phyloP scores from a whole-genome alignment of 345 rosid species.

The Brassica carinata region DNA sequence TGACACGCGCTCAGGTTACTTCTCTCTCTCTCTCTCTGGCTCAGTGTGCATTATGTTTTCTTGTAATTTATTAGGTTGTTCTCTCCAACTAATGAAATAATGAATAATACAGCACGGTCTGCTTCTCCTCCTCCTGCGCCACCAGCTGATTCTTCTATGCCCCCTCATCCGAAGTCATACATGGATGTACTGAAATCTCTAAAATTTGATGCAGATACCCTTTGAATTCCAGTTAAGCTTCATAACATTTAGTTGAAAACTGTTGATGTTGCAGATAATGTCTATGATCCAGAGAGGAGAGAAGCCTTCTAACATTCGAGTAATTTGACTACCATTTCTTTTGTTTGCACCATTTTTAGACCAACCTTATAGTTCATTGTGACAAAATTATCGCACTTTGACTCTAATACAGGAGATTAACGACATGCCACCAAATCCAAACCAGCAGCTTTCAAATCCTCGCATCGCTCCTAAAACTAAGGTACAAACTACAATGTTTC shows the following conservation, averaged over 20 bases:
- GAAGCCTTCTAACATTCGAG: conserved; percentile 90
- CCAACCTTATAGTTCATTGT: background rate
- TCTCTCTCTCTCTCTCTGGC: conserved; percentile 24
- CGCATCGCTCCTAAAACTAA: conserved; percentile 76
- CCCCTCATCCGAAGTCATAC: conserved; percentile 90
- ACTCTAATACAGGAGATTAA: conserved; percentile 68
- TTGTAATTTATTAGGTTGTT: conserved; percentile 6
- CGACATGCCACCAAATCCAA: conserved; percentile 87
- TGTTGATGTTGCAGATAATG: conserved; percentile 66
- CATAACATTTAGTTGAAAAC: background rate
- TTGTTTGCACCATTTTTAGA: conserved; percentile 16
- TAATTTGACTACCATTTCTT: conserved; percentile 27
- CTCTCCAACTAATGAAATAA: conserved; percentile 26
- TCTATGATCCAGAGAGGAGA: conserved; percentile 95
- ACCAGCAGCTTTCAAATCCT: conserved; percentile 72
- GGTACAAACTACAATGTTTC: conserved; percentile 45
- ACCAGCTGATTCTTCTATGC: conserved; percentile 53
- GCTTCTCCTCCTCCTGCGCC: conserved; percentile 70
- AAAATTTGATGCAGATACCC: background rate
- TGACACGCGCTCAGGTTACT: conserved; percentile 65
- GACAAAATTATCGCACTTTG: conserved; percentile 3
- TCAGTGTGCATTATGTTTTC: background rate
- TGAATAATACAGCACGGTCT: conserved; percentile 63
- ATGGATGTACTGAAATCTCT: conserved; percentile 66
- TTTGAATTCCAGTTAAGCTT: background rate